Evolutionary conservation across 768 basidiomycete genomes (phyloP).

Genomic region (Lentinula guzmanii): DNA sequence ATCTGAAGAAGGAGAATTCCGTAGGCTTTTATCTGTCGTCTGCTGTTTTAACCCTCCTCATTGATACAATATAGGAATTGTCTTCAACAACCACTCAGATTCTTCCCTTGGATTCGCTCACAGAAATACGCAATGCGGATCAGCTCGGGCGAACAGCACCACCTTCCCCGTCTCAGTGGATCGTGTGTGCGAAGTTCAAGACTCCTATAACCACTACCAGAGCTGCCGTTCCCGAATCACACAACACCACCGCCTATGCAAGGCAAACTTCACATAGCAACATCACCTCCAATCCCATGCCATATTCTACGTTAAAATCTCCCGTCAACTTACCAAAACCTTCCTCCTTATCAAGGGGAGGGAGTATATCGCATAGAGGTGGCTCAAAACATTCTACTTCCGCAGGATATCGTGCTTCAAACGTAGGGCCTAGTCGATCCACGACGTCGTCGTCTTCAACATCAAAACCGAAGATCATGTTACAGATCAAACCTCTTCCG

Average conservation of each 20-base stretch:
- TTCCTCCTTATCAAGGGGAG: not conserved
- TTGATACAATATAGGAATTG: slow-evolving; percentile 24
- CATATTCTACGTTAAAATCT: not conserved
- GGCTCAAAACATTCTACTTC: not conserved
- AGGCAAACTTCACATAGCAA: not conserved
- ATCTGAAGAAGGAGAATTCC: slow-evolving; percentile 44
- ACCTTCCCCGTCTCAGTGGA: slow-evolving; percentile 15
- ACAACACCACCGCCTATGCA: not conserved
- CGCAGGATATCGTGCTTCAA: not conserved
- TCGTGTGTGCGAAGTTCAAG: slow-evolving; percentile 37
- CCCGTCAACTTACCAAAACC: not conserved
- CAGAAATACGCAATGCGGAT: slow-evolving; percentile 37
- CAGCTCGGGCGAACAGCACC: slow-evolving; percentile 28
- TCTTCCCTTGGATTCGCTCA: slow-evolving; percentile 33
- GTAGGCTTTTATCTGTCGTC: slow-evolving; percentile 14
- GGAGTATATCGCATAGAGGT: not conserved
- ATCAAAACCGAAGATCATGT: slow-evolving; percentile 6
- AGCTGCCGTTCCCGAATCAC: not conserved
- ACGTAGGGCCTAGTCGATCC: not conserved
- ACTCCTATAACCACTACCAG: slow-evolving; percentile 2
- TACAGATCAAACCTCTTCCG: slow-evolving; percentile 6
- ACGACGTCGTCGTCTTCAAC: not conserved
- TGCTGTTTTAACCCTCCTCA: not conserved
- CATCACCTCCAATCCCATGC: not conserved
- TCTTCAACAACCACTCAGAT: slow-evolving; percentile 26